Evolutionary conservation across 192 early-diverging fungal species (phyloP).

Genomic region (Globomyces pollinis-pini): DNA sequence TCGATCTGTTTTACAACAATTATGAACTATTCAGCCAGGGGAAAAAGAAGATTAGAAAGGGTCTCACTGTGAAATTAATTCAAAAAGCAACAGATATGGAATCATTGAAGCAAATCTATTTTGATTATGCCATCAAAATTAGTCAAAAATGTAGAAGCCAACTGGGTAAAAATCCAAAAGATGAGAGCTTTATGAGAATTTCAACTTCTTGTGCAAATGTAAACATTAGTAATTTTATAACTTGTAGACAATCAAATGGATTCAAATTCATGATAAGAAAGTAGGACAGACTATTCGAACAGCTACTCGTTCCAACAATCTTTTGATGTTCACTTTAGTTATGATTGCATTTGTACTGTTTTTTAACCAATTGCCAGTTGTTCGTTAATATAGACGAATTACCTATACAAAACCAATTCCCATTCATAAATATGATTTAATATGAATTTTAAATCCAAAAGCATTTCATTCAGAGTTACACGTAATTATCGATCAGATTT

Average conservation of each 20-base stretch:
- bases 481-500: no score
- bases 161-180: slow-evolving; percentile 20
- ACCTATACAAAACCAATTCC: no score
- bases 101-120: slow-evolving; percentile 31
- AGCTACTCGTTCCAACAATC: neutral
- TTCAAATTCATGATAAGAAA: slow-evolving; percentile 20
- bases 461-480: no score
- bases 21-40: slow-evolving; percentile 64
- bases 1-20: slow-evolving; percentile 84
- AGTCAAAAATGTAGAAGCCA: neutral
- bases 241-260: slow-evolving; percentile 36
- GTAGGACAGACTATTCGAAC: neutral
- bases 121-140: slow-evolving; percentile 14
- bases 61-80: slow-evolving; percentile 42
- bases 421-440: no score
- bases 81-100: slow-evolving; percentile 27
- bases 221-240: slow-evolving; percentile 2
- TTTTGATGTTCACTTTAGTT: neutral
- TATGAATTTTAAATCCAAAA: no score
- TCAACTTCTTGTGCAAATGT: slow-evolving; percentile 33
- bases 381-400: no score
- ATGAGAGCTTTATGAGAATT: slow-evolving; percentile 30
- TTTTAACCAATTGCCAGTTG: neutral
- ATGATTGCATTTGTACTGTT: neutral
- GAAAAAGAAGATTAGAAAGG: slow-evolving; percentile 79